Evolutionary conservation across 139 green algal species (phyloP).

Genomic region (Chlorella sp.): DNA sequence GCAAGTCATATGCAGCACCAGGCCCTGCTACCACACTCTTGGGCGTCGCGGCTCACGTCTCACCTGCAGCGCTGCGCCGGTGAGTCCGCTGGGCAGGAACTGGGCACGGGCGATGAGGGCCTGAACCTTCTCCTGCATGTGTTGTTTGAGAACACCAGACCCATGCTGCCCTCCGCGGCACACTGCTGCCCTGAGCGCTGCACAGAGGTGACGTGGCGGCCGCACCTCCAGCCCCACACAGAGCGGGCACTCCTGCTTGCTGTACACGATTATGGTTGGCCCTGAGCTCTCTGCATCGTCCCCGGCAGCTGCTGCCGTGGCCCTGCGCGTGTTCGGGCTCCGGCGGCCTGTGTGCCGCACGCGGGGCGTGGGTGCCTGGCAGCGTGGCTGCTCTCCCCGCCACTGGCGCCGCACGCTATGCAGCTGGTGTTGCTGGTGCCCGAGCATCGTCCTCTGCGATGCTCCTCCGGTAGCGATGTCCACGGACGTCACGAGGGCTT

Average conservation of each 20-base stretch:
- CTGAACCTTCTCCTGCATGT: slow-evolving; percentile 28
- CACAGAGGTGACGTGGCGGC: background rate
- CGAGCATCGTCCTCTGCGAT: too few relatives aligned
- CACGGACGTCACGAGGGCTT: too few relatives aligned
- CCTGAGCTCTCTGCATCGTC: background rate
- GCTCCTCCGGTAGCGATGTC: too few relatives aligned
- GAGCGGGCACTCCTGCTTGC: slow-evolving; percentile 48
- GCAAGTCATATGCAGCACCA: background rate
- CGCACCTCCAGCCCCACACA: slow-evolving; percentile 45
- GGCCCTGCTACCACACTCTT: background rate
- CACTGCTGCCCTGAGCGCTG: background rate
- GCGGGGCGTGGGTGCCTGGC: background rate
- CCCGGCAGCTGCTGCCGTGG: background rate
- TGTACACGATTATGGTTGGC: slow-evolving; percentile 44
- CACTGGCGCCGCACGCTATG: background rate
- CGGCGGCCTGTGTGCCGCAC: background rate
- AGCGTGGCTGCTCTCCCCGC: background rate
- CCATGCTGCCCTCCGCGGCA: background rate
- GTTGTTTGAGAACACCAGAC: background rate
- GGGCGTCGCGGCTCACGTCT: too few relatives aligned
- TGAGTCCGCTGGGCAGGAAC: slow-evolving; percentile 38
- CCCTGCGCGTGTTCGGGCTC: background rate
- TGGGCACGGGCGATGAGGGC: slow-evolving; percentile 41
- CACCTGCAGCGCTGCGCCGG: slow-evolving; percentile 33
- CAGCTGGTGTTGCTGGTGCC: too few relatives aligned